Base-by-base conservation (phyloP, 169 alveolate species). In the Plasmodium relictum region DNA sequence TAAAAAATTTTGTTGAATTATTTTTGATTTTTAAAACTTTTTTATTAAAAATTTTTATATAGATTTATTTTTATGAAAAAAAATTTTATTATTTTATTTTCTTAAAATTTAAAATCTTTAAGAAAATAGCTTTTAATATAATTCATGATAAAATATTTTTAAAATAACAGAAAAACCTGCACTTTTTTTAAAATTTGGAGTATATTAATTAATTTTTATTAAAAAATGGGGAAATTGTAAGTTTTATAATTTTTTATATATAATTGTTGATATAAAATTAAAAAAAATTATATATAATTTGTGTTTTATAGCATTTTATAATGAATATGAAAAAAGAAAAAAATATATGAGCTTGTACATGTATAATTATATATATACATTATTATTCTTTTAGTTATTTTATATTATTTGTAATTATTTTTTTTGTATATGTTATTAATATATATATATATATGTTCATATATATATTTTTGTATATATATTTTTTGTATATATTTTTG, bases 181-280 rank as follows among this genome's bases (percentile, higher is more conserved):
- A 7, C 31, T 3, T 37, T 22, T 12, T 18, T 14, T 58, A 3
- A 58, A 39, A 20, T 20, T 18, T 58, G 12, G 9, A n/a, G 12
- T 6, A 50, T 8, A 0, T 20, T 14, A 6, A 39, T 45, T 69
- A 14, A 44, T 41, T 14, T 14, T 14, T n/a, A 9, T 18, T 48
- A 26, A 72, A 85, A 85, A 70, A 85, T 85, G 92, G 92, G 92
- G 44, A 85, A 85, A 85, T 85, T 85, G 92, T 85, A 85, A 85
- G 92, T 68, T 85, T 8, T 50, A 3, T 45, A 20, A 16, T 10
- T 70, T 26, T 50, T 31, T 50, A 41, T 41, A 52, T 39, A 1
- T 44, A 42, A 48, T 48, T 41, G 1, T 6, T 16, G 0, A 16
- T 9, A 42, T 44, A 56, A 70, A 70, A 59, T n/a, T 22, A 50